Evolutionary conservation across 1,284 basidiomycete species (phyloP).

Genomic region (Malassezia caprae): DNA sequence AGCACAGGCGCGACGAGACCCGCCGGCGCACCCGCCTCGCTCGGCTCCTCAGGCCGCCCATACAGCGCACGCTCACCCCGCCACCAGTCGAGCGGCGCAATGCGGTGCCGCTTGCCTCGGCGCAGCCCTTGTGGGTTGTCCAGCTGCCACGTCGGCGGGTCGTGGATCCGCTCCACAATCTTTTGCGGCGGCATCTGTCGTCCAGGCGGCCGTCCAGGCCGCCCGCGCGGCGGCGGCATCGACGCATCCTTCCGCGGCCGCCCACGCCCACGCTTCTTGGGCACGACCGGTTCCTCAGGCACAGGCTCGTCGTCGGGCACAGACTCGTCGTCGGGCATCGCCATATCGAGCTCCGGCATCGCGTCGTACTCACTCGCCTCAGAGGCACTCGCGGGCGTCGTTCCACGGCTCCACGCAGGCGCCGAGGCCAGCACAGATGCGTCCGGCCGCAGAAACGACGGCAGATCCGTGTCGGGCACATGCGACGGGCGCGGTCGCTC

Average conservation of each 20-base stretch:
- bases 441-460: neutral
- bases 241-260: slow-evolving; percentile 15
- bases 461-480: slow-evolving; percentile 1
- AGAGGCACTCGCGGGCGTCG: neutral
- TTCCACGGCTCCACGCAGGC: neutral
- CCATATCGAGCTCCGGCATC: neutral
- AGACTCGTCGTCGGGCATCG: neutral
- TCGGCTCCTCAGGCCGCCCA: slow-evolving; percentile 32
- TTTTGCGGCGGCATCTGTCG: slow-evolving; percentile 16
- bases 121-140: slow-evolving; percentile 57
- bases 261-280: slow-evolving; percentile 18
- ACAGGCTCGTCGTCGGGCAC: neutral
- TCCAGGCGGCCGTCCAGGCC: slow-evolving; percentile 14
- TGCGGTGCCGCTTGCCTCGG: slow-evolving; percentile 62
- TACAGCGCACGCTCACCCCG: slow-evolving; percentile 81
- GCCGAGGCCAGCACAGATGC: neutral
- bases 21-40: slow-evolving; percentile 28
- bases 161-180: slow-evolving; percentile 16
- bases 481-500: neutral
- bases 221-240: slow-evolving; percentile 10
- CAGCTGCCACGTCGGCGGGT: slow-evolving; percentile 14
- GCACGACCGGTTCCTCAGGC: neutral
- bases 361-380: neutral
- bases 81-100: slow-evolving; percentile 80
- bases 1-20: slow-evolving; percentile 56